Evolutionary conservation across 768 basidiomycete genomes (phyloP).

Genomic region (Lepiota venenata): DNA sequence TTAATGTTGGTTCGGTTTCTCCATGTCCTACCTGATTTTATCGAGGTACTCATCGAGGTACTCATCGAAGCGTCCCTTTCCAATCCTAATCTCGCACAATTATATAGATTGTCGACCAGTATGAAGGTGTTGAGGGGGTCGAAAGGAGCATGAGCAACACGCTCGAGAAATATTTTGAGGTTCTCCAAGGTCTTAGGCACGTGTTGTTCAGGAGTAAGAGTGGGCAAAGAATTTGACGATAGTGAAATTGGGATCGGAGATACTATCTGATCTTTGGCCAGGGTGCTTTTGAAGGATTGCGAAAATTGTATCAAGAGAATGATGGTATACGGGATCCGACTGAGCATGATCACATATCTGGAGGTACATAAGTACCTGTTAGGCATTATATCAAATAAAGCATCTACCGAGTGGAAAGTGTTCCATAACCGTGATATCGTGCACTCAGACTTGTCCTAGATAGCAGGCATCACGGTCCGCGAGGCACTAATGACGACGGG

Average conservation of each 20-base stretch:
- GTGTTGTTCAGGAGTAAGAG: slow-evolving; percentile 60
- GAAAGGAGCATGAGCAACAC: slow-evolving; percentile 50
- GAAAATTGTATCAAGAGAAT: slow-evolving; percentile 56
- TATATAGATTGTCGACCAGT: slow-evolving; percentile 40
- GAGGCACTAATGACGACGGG: slow-evolving; percentile 51
- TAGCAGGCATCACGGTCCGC: slow-evolving; percentile 38
- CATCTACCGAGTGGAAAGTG: slow-evolving; percentile 48
- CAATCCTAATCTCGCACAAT: slow-evolving; percentile 52
- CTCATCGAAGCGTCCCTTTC: slow-evolving; percentile 52
- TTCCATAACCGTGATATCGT: slow-evolving; percentile 41
- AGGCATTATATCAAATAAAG: not conserved
- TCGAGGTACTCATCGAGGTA: slow-evolving; percentile 48
- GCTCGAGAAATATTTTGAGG: slow-evolving; percentile 46
- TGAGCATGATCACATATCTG: slow-evolving; percentile 67
- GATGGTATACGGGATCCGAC: slow-evolving; percentile 54
- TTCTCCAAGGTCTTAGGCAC: slow-evolving; percentile 47
- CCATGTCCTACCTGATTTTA: slow-evolving; percentile 41
- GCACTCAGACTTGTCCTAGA: slow-evolving; percentile 41
- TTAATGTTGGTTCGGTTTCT: slow-evolving; percentile 47
- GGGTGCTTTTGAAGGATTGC: slow-evolving; percentile 55
- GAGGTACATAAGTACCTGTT: not conserved
- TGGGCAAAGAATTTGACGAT: slow-evolving; percentile 59
- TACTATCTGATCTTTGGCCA: slow-evolving; percentile 45
- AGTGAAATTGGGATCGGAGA: slow-evolving; percentile 41
- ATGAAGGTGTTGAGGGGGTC: slow-evolving; percentile 44